phyloP scores from a whole-genome alignment of 192 early-diverging fungal genomes.

The Chytriomyces sp. region DNA sequence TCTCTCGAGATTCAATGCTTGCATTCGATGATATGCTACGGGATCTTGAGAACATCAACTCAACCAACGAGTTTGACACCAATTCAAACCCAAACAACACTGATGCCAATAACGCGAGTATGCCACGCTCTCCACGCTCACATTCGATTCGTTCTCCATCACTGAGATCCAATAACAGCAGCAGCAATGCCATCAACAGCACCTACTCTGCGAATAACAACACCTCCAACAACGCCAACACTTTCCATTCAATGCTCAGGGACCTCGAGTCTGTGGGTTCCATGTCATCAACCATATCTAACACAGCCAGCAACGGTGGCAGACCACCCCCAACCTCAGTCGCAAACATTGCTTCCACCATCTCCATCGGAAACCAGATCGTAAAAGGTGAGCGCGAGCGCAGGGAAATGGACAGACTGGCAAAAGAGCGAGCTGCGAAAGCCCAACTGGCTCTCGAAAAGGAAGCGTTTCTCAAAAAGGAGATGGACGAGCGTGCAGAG shows the following conservation, averaged over 20 bases:
- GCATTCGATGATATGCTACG: slow-evolving; percentile 24
- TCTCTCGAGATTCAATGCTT: background rate
- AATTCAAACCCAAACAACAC: background rate
- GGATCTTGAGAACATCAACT: slow-evolving; percentile 16
- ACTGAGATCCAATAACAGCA: background rate
- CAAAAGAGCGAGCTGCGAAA: slow-evolving; percentile 38
- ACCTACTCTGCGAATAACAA: background rate
- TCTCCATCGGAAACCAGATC: slow-evolving; percentile 18
- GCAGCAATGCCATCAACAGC: background rate
- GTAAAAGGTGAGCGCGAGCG: slow-evolving; percentile 28
- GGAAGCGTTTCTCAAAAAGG: slow-evolving; percentile 33
- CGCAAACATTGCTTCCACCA: background rate
- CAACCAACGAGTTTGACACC: background rate
- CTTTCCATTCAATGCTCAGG: slow-evolving; percentile 2
- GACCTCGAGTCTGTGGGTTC: background rate
- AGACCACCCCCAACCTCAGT: background rate
- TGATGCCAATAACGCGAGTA: background rate
- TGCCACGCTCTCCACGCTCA: background rate
- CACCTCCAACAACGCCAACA: background rate
- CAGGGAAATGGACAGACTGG: slow-evolving; percentile 56
- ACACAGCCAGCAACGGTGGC: background rate
- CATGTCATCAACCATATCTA: background rate
- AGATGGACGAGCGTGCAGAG: slow-evolving; percentile 49
- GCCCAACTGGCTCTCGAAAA: slow-evolving; percentile 32
- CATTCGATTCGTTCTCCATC: background rate